A percentile compares a stretch with the other conserved stretches of the same genome.
Conservation (phyloP, 2,329 filamentous ascomycete genomes). For the Chaetomium olivaceum region DNA sequence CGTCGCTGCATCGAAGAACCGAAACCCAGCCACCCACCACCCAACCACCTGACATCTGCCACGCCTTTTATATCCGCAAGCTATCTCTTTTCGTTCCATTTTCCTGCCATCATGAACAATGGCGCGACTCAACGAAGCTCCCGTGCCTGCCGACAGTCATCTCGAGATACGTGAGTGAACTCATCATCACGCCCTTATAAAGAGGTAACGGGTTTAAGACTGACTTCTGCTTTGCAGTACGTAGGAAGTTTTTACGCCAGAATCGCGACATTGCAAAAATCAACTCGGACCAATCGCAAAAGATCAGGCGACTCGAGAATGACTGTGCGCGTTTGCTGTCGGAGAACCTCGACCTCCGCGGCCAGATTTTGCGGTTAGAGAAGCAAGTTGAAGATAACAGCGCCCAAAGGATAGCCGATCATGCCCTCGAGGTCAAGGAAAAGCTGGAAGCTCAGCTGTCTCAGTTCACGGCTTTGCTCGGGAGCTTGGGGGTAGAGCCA, state of each 20-base stretch:
- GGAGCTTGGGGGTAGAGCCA: conserved; percentile 63
- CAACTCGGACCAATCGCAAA: conserved; percentile 75
- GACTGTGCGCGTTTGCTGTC: conserved; percentile 73
- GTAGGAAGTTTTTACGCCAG: conserved; percentile 76
- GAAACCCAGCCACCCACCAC: neutral
- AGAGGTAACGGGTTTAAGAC: conserved; percentile 29
- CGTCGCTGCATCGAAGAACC: conserved; percentile 3
- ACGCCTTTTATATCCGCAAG: neutral
- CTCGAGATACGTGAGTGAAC: conserved; percentile 66
- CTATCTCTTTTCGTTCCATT: neutral
- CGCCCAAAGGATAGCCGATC: conserved; percentile 61
- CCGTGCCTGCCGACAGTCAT: conserved; percentile 59
- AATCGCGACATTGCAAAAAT: conserved; percentile 80
- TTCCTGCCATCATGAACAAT: conserved; percentile 46
- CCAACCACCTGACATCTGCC: too few relatives aligned
- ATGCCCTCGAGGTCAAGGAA: conserved; percentile 68
- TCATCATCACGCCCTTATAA: conserved; percentile 10
- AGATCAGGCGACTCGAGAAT: conserved; percentile 74
- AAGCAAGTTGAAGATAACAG: conserved; percentile 64
- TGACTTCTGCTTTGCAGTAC: conserved; percentile 53
- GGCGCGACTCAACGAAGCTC: conserved; percentile 79
- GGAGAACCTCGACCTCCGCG: conserved; percentile 74
- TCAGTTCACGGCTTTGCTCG: conserved; percentile 68
- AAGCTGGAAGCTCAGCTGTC: conserved; percentile 71
- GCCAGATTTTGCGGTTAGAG: conserved; percentile 69